Evolutionary conservation across 208 protist genomes (phyloP), one percentile per base, ranked within the genome.

Genomic region (Angomonas deanei): DNA sequence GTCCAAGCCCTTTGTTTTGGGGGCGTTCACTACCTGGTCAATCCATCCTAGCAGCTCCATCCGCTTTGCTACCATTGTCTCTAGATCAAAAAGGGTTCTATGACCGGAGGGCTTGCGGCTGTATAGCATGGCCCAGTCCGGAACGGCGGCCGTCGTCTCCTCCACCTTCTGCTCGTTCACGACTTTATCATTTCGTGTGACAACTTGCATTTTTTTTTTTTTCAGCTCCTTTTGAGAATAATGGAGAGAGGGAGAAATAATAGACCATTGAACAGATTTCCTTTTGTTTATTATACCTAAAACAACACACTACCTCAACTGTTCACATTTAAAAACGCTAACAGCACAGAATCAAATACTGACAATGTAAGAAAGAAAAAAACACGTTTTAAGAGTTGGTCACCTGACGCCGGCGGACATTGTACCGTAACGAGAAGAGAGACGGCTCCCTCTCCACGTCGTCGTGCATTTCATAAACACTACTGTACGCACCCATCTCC

Each of bases 41-140:
- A 95, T 88, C 84, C 86, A 92, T 0, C 81, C 82, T 0, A 95
- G 80, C 31, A 95, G 73, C 72, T 95, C 85, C 84, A 95, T 90
- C 26, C 89, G 85, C 68, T 92, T 92, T n/a, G 80, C 89, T 4
- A 92, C 78, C 59, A 91, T 74, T 2, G 76, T 82, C 68, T 95
- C 85, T 11, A 95, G 70, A 32, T 86, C 84, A 56, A 95, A 92
- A 17, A 95, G 70, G 0, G 85, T 86, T 46, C 57, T 80, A 64
- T 85, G 89, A 15, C 83, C 80, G 39, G 67, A 34, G 1, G 86
- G 88, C 39, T 64, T 67, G 24, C 67, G 71, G 27, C 68, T 80
- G 74, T 95, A 95, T 83, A 95, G 86, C 13, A 64, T 74, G 26
- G 72, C 64, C 86, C 88, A 95, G 46, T 92, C 85, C 0, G 60